These are phyloP conservation scores for Taiozyma sp. DNA, from an alignment of 1,139 yeast species.

Conservation along the genomic window DNA sequence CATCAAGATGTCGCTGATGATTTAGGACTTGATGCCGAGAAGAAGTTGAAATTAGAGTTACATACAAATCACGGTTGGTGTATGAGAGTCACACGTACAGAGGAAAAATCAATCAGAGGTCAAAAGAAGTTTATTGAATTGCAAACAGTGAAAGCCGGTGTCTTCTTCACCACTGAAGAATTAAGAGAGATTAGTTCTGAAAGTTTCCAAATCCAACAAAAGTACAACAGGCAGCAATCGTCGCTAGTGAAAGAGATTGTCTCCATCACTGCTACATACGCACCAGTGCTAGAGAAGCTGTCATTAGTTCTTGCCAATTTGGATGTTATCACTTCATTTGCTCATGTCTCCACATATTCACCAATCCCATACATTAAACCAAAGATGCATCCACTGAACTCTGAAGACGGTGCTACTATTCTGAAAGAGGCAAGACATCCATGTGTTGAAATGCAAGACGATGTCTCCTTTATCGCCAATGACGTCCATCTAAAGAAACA, in stretches of 20 bases:
- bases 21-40: slow-evolving; percentile 74
- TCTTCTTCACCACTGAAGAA: slow-evolving; percentile 72
- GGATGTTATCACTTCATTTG: slow-evolving; percentile 82
- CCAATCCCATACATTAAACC: slow-evolving; percentile 82
- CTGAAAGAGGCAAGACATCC: slow-evolving; percentile 85
- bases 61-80: slow-evolving; percentile 93
- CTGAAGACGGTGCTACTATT: slow-evolving; percentile 43
- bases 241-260: slow-evolving; percentile 79
- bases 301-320: slow-evolving; percentile 62
- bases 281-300: slow-evolving; percentile 66
- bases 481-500: slow-evolving; percentile 56
- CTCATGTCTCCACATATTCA: slow-evolving; percentile 79
- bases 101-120: slow-evolving; percentile 72
- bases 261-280: slow-evolving; percentile 71
- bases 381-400: slow-evolving; percentile 47
- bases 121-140: slow-evolving; percentile 62
- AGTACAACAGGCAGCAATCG: slow-evolving; percentile 70
- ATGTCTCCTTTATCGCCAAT: slow-evolving; percentile 79
- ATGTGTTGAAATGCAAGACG: slow-evolving; percentile 88
- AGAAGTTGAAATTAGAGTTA: slow-evolving; percentile 81
- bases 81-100: slow-evolving; percentile 84
- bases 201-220: slow-evolving; percentile 51
- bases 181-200: slow-evolving; percentile 56
- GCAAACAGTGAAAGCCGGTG: slow-evolving; percentile 93
- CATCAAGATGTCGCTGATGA: slow-evolving; percentile 70